Percentiles rank a stretch among this genome's conserved stretches.
These are phyloP conservation scores for Tylopilus felleus DNA, from an alignment of 768 basidiomycete species.

Conservation along the genomic window DNA sequence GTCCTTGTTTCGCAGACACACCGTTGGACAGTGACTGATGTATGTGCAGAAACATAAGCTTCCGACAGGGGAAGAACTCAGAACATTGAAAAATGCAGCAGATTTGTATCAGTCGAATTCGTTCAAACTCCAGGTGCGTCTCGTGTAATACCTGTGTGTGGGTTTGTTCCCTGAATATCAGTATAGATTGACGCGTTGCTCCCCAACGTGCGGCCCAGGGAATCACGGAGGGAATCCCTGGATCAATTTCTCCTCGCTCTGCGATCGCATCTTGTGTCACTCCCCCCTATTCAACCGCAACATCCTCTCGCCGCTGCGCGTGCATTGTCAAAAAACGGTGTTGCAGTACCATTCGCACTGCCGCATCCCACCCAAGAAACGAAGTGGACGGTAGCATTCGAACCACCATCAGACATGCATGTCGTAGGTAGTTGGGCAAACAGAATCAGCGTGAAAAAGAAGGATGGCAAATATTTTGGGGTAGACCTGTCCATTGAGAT, in stretches of 20 bases:
- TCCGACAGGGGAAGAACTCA: slow-evolving; percentile 68
- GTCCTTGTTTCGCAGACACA: slow-evolving; percentile 4
- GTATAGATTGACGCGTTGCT: slow-evolving; percentile 74
- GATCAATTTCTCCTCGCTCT: slow-evolving; percentile 68
- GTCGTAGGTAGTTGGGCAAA: slow-evolving; percentile 88
- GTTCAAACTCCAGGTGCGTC: slow-evolving; percentile 77
- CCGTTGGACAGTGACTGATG: background rate
- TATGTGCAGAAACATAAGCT: slow-evolving; percentile 38
- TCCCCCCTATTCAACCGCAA: slow-evolving; percentile 55
- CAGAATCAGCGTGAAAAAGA: slow-evolving; percentile 67
- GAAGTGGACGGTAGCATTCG: slow-evolving; percentile 87
- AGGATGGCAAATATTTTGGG: slow-evolving; percentile 58
- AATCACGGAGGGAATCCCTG: slow-evolving; percentile 51
- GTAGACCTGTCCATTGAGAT: slow-evolving; percentile 86
- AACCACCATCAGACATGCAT: slow-evolving; percentile 70
- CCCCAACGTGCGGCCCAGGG: slow-evolving; percentile 66
- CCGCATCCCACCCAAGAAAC: slow-evolving; percentile 74
- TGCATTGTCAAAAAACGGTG: slow-evolving; percentile 46
- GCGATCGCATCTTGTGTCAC: slow-evolving; percentile 57
- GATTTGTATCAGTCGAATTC: slow-evolving; percentile 74
- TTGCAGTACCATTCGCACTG: slow-evolving; percentile 64
- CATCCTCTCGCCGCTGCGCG: slow-evolving; percentile 68
- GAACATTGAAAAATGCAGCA: slow-evolving; percentile 66
- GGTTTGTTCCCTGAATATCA: slow-evolving; percentile 9
- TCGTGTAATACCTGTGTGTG: background rate